phyloP scores from a whole-genome alignment of 2,329 filamentous ascomycete genomes.

The Colletotrichum incanum region DNA sequence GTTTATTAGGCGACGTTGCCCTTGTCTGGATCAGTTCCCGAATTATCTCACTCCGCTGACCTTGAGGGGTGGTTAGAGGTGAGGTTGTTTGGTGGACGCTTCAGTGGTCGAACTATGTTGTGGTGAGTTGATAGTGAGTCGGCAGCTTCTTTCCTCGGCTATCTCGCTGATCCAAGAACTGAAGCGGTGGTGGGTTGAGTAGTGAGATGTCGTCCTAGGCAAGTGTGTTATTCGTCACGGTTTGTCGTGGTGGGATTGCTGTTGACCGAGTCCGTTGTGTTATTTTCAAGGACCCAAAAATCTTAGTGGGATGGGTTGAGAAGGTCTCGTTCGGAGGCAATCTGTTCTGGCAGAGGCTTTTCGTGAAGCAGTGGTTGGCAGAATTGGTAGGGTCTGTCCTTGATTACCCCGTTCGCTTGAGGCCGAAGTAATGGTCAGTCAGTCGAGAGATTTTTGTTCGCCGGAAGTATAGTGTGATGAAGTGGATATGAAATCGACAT shows the following conservation, averaged over 20 bases:
- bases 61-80: neutral
- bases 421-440: neutral
- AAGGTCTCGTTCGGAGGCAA: neutral
- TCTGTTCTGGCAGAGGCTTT: neutral
- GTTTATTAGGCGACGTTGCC: neutral
- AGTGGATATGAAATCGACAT: neutral
- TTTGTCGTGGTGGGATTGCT: too few relatives aligned
- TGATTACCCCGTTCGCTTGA: neutral
- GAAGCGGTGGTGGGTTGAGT: neutral
- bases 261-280: neutral
- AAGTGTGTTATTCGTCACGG: neutral
- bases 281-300: neutral
- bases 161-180: neutral
- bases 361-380: neutral
- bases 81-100: neutral
- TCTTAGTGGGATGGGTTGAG: neutral
- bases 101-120: too few relatives aligned
- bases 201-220: neutral
- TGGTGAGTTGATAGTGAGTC: neutral
- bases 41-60: too few relatives aligned
- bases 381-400: neutral
- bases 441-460: neutral
- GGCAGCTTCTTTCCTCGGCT: neutral
- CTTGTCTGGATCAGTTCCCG: neutral
- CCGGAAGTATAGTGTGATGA: neutral